phyloP scores from a whole-genome alignment of 2,329 filamentous ascomycete genomes.

The Amauroascus niger region DNA sequence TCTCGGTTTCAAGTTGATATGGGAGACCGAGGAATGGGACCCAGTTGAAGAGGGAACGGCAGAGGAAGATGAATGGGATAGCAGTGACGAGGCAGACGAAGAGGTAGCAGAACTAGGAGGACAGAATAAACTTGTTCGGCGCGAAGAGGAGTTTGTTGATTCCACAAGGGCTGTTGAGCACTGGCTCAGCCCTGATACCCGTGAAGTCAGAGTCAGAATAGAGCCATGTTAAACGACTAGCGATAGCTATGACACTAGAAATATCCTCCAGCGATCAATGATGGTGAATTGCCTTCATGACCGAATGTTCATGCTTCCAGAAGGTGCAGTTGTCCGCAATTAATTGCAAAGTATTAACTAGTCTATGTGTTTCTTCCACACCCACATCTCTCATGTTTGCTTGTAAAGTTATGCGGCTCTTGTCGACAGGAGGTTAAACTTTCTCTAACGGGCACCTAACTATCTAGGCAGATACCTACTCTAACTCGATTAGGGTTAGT shows the following conservation, averaged over 20 bases:
- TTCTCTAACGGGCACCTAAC: too few relatives aligned
- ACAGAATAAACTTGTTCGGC: slow-evolving; percentile 55
- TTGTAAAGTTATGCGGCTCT: too few relatives aligned
- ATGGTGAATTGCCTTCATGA: too few relatives aligned
- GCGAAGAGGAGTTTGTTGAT: slow-evolving; percentile 70
- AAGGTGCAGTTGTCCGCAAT: too few relatives aligned
- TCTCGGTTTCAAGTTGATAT: slow-evolving; percentile 57
- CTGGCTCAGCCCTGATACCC: slow-evolving; percentile 57
- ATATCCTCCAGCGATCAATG: neutral
- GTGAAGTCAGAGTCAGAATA: slow-evolving; percentile 61
- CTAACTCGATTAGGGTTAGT: too few relatives aligned
- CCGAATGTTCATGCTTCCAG: too few relatives aligned
- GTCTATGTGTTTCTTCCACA: too few relatives aligned
- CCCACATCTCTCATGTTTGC: too few relatives aligned
- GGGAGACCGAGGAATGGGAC: slow-evolving; percentile 89
- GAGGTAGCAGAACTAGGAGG: slow-evolving; percentile 21
- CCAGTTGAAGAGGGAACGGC: slow-evolving; percentile 57
- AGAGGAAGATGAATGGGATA: slow-evolving; percentile 44
- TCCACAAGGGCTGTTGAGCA: slow-evolving; percentile 74
- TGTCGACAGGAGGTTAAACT: too few relatives aligned
- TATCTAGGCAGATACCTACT: too few relatives aligned
- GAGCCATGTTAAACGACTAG: slow-evolving; percentile 28
- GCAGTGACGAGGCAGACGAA: slow-evolving; percentile 43
- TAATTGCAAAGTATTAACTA: too few relatives aligned
- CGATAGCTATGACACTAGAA: neutral